Conservation (phyloP, 331 rosid genomes). For the Phaseolus coccineus region DNA sequence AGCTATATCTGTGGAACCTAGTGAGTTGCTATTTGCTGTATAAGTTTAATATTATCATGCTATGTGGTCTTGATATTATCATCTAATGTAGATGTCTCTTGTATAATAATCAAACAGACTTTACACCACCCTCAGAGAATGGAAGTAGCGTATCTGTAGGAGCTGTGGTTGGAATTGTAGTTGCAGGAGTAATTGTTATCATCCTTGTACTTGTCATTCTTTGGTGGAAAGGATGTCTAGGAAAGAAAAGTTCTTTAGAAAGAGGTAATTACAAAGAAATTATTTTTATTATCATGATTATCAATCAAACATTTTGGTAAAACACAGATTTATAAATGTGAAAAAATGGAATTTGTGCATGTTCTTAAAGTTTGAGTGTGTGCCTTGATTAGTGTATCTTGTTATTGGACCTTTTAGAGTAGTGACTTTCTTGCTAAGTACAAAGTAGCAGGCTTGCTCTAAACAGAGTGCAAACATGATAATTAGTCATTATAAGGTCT, state of each 20-base stretch:
- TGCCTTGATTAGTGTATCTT: background rate
- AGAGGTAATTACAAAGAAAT: conserved; percentile 28
- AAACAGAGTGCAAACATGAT: background rate
- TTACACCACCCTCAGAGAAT: conserved; percentile 15
- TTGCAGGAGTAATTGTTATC: conserved; percentile 45
- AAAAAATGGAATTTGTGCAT: background rate
- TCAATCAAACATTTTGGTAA: conserved; percentile 30
- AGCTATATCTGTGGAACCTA: conserved; percentile 46
- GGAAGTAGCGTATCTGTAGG: conserved; percentile 41
- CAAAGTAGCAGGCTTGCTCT: background rate
- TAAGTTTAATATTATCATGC: background rate
- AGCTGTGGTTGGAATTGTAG: conserved; percentile 25
- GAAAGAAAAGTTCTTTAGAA: conserved; percentile 35
- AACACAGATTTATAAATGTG: background rate
- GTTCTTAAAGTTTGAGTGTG: background rate
- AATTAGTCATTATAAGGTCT: background rate
- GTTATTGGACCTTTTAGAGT: background rate
- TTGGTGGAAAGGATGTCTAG: conserved; percentile 48
- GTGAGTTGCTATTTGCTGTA: conserved; percentile 31
- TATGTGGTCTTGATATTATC: background rate
- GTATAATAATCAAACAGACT: conserved; percentile 29
- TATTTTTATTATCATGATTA: conserved; percentile 21
- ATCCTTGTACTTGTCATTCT: conserved; percentile 44
- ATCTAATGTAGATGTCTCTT: conserved; percentile 14
- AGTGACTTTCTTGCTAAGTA: background rate